These are phyloP conservation scores for Ophiostoma piceae DNA, from an alignment of 2,329 filamentous ascomycete genomes.

Conservation along the genomic window DNA sequence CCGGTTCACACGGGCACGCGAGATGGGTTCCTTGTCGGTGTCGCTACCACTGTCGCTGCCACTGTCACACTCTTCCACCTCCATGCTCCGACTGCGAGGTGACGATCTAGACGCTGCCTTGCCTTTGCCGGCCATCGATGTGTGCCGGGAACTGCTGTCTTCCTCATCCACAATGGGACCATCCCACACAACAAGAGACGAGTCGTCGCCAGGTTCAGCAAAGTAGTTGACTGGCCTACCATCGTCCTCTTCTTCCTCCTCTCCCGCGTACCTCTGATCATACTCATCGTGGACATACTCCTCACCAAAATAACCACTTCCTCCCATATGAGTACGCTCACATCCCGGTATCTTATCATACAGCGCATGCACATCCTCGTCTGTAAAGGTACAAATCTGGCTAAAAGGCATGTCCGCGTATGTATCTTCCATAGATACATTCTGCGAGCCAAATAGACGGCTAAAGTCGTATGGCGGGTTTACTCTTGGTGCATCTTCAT, in stretches of 20 bases:
- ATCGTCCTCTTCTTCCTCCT: not conserved
- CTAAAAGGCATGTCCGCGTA: not conserved
- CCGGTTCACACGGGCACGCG: not conserved
- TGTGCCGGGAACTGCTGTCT: not conserved
- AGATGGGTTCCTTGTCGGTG: not conserved
- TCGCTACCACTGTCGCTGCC: not conserved
- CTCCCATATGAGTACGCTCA: not conserved
- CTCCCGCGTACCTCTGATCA: no score
- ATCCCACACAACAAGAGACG: not conserved
- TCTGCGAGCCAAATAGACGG: not conserved
- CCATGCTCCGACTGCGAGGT: not conserved
- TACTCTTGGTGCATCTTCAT: not conserved
- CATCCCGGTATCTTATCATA: not conserved
- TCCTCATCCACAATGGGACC: not conserved
- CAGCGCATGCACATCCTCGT: not conserved
- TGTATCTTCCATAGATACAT: not conserved
- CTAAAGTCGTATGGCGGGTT: not conserved
- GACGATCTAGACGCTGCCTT: not conserved
- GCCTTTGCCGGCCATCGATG: not conserved
- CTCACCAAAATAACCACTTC: not conserved
- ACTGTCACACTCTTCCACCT: slow-evolving; percentile 23
- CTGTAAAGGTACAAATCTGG: not conserved
- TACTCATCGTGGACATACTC: no score
- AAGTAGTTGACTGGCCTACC: not conserved
- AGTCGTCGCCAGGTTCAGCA: not conserved